Evolutionary conservation across 2,329 filamentous ascomycete genomes (phyloP), one percentile per base, ranked within the genome.

Genomic region (Leptographium radiaticola): DNA sequence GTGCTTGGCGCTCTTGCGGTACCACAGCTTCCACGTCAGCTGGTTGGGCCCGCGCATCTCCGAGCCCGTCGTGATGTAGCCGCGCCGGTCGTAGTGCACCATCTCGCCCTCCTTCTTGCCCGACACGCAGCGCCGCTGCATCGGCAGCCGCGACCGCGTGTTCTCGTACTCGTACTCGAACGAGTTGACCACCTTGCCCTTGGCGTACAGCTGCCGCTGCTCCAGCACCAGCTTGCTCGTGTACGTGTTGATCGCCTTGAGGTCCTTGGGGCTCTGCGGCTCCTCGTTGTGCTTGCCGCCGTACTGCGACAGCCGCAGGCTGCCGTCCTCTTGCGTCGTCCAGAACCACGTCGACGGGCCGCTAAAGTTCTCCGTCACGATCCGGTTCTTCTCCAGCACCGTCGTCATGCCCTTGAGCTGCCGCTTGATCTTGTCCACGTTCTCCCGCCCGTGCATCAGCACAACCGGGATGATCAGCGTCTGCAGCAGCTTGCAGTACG

Each of bases 1-100:
- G 54, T 74, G 76, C 39, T 70, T 71, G 13, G 74, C 71, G 54
- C 74, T 73, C 59, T 76, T 75, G 45, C 75, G 71, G 61, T 80
- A 79, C 58, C 74, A 70, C 53, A 75, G 76, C 56, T 74, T 74
- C 68, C 79, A 79, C 16, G 72, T 70, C 16, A 77, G 68, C 12
- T 76, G 60, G 54, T 76, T 78, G 2, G 69, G 70, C 55, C 77
- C 71, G 54, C 71, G 73, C 57, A 77, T 68, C 60, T 76, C 77
- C 3, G 74, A 78, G 12, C 76, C 76, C 11, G 70, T 71, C 50
- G 74, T 69, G 45, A 79, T 69, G 46, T 76, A 73, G 18, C 76
- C 76, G 57, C 74, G 74, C 49, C 67, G 63, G 58, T 79, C 76
- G 60, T 77, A 80, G 43, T 73, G 66, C 20, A 78, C 70, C 16